Evolutionary conservation across 352 stramenopile species (phyloP).

Genomic region (Blastocystis sp.): DNA sequence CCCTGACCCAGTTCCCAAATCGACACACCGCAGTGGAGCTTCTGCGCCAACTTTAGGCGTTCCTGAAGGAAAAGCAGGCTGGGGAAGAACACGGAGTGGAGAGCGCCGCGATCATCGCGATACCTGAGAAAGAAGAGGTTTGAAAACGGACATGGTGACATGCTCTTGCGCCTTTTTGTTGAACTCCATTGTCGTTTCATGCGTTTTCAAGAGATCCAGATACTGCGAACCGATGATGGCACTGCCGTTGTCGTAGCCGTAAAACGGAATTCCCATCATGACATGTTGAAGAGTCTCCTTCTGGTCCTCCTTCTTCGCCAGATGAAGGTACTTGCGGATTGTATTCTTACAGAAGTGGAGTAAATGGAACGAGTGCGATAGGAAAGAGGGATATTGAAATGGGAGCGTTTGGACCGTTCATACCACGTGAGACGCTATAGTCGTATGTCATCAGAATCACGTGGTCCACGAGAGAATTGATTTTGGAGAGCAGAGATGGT

Average conservation of each 20-base stretch:
- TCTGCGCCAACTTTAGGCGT: background rate
- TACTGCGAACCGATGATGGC: background rate
- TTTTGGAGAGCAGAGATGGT: background rate
- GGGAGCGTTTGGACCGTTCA: slow-evolving; percentile 25
- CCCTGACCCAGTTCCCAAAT: slow-evolving; percentile 57
- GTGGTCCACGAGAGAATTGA: slow-evolving; percentile 24
- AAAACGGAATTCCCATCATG: slow-evolving; percentile 44
- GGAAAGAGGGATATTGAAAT: slow-evolving; percentile 22
- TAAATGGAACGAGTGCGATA: background rate
- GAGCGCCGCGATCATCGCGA: background rate
- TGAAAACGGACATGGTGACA: background rate
- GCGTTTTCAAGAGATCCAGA: background rate
- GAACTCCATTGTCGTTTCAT: background rate
- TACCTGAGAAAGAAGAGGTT: background rate
- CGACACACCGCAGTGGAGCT: slow-evolving; percentile 20
- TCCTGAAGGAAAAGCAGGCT: slow-evolving; percentile 31
- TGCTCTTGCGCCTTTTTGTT: background rate
- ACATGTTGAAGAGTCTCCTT: background rate
- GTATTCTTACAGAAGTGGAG: slow-evolving; percentile 16
- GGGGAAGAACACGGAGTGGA: slow-evolving; percentile 30
- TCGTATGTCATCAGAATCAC: slow-evolving; percentile 55
- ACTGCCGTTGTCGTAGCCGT: slow-evolving; percentile 1
- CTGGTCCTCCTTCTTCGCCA: background rate
- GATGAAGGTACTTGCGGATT: background rate
- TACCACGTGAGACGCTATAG: background rate